Evolutionary conservation across 805 yeast species (phyloP), one percentile per base, ranked within the genome.

Genomic region (Teunomyces barrocoloradensis): DNA sequence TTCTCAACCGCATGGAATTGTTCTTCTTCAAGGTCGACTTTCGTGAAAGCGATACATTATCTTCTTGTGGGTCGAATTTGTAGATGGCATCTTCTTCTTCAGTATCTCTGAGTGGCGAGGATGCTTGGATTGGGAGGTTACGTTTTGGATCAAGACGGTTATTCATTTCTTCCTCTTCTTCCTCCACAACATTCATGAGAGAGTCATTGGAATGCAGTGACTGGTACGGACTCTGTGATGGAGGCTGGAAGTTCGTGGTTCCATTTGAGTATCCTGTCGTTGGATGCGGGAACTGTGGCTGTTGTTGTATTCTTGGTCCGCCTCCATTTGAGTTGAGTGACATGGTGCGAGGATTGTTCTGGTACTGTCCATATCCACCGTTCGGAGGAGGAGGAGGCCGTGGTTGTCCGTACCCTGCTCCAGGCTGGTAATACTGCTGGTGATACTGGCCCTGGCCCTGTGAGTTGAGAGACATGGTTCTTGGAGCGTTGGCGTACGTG

Each of bases 1-100:
- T 71, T 11, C 77, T 56, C 30, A 73, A 65, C 33, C 72, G 64
- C 69, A 68, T 66, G 12, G 77, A 72, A 46, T 70, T 69, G 13
- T 71, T 57, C 46, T 68, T 69, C 46, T 65, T 37, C 40, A 71
- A 48, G 1, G 77, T 71, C 5, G 74, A 65, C 44, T 67, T 69
- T 40, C 76, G 55, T 2, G 77, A 71, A 17, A 66, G 48, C 43
- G 61, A 61, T 2, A 59, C 56, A 25, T 61, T 61, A 3, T 56
- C 55, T 15, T 63, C 64, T 11, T 60, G 64, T 6, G 58, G 49
- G 9, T 68, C 74, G 45, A 64, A 64, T 20, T 60, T 59, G 51
- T 67, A 68, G 7, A 68, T 62, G 61, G 42, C 66, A 5, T 61
- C 62, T n/a, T 49, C 55, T 18, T 55, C 55, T 12, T 55, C 55